phyloP scores from a whole-genome alignment of 2,329 filamentous ascomycete genomes.

The Septoria linicola region DNA sequence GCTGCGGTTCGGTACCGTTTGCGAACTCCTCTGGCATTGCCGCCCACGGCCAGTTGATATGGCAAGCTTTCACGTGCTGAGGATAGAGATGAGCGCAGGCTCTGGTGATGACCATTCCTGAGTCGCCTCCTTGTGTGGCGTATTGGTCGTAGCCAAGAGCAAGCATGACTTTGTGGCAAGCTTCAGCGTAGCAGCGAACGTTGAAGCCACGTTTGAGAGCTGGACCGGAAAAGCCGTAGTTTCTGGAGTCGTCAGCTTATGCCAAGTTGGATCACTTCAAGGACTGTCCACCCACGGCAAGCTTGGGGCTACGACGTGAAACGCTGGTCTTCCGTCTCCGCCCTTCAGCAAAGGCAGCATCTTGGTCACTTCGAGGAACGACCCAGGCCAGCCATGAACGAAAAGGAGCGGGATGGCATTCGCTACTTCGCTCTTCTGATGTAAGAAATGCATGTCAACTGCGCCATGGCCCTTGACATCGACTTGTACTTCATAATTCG shows the following conservation, averaged over 20 bases:
- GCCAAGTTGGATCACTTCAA: not conserved
- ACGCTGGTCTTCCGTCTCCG: constrained; percentile 48
- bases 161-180: constrained; percentile 60
- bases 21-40: constrained; percentile 43
- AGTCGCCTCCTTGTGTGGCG: constrained; percentile 56
- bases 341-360: constrained; percentile 52
- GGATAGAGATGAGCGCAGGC: constrained; percentile 61
- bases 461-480: constrained; percentile 58
- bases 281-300: constrained; percentile 45
- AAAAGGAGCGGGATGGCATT: constrained; percentile 66
- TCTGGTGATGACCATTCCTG: constrained; percentile 57
- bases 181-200: constrained; percentile 53
- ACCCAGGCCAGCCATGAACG: constrained; percentile 67
- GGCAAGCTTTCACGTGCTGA: constrained; percentile 52
- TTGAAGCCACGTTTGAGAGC: constrained; percentile 52
- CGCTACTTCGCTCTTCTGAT: constrained; percentile 53
- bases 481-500: constrained; percentile 58
- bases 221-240: constrained; percentile 66
- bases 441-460: constrained; percentile 64
- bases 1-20: constrained; percentile 14
- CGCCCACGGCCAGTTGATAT: constrained; percentile 39
- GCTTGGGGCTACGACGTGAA: constrained; percentile 65
- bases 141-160: constrained; percentile 60
- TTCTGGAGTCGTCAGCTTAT: constrained; percentile 30
- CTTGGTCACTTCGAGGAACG: constrained; percentile 65